Evolutionary conservation across 805 yeast species (phyloP).

Genomic region (Blastobotrys attinorum): DNA sequence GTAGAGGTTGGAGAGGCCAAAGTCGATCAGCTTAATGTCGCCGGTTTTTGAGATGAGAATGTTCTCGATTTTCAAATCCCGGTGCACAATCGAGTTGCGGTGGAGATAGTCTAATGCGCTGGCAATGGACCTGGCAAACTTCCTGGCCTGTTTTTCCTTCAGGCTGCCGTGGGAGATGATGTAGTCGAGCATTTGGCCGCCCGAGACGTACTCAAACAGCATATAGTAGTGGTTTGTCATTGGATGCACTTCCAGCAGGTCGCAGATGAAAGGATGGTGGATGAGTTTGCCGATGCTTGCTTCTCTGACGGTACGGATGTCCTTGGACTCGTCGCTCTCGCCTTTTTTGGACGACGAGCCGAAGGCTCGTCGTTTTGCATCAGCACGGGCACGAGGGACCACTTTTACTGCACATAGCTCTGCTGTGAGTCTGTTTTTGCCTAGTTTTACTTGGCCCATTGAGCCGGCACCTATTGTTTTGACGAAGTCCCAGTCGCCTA

Average conservation of each 20-base stretch:
- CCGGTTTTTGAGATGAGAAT: constrained; percentile 91
- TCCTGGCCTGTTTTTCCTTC: constrained; percentile 88
- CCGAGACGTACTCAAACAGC: constrained; percentile 93
- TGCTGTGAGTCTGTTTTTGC: constrained; percentile 68
- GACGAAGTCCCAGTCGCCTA: constrained; percentile 95
- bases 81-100: constrained; percentile 87
- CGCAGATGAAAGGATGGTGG: constrained; percentile 87
- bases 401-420: constrained; percentile 83
- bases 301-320: constrained; percentile 86
- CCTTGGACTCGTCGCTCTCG: constrained; percentile 68
- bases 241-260: constrained; percentile 86
- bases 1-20: constrained; percentile 86
- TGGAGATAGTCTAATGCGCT: constrained; percentile 93
- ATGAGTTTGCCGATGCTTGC: constrained; percentile 87
- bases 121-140: constrained; percentile 90
- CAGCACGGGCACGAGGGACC: constrained; percentile 79
- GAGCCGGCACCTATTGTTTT: constrained; percentile 97
- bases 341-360: constrained; percentile 17
- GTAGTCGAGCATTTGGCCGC: constrained; percentile 96
- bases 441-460: constrained; percentile 97
- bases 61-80: constrained; percentile 89
- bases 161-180: constrained; percentile 93
- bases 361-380: constrained; percentile 48
- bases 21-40: constrained; percentile 91
- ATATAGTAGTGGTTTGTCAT: constrained; percentile 96